Base-by-base conservation (phyloP, 768 basidiomycete genomes). In the Lentinula guzmanii region DNA sequence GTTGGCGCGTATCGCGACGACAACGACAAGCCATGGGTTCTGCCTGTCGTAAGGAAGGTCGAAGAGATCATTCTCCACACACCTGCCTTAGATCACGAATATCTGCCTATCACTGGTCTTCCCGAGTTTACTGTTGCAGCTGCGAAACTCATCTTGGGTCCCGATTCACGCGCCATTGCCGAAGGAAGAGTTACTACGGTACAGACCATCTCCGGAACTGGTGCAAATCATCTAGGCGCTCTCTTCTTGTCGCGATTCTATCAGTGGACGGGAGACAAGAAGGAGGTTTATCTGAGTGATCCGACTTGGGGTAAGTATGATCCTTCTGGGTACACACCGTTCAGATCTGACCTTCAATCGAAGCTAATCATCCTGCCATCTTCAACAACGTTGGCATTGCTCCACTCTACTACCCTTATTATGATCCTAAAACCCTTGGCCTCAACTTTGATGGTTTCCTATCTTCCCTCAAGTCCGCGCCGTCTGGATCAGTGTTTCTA, bases 161-260 rank as follows among this genome's bases (percentile, higher is more conserved):
- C 79, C n/a, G 77, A 85, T 52, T 90, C 90, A 15, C 77, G 80
- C 57, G 90, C 87, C 13, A 76, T 98, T 63, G 75, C 79, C 65
- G 89, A 92, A 63, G 79, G 78, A 34, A 85, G 93, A 55, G 87
- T 87, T 35, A 80, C 84, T 43, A 90, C 88, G 71, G 90, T 90
- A 52, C 95, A 98, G 77, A 95, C 95, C 13, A 91, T 97, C 65
- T 96, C 93, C 13, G 95, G 95, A 31, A 98, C 95, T 2, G 95
- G 95, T 54, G 95, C 95, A 53, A 95, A 96, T 77, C 95, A 96
- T 74, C 82, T 96, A 52, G 95, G 87, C 28, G 95, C 87, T 2
- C 75, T 94, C 57, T 97, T 97, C 80, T 75, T 98, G 65, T 86
- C 87, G 63, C 80, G 80, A 63, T 95, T 91, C 76, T 97, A 96